These are phyloP conservation scores for Acidiella bohemica DNA, from an alignment of 495 filamentous ascomycete genomes.

Conservation along the genomic window DNA sequence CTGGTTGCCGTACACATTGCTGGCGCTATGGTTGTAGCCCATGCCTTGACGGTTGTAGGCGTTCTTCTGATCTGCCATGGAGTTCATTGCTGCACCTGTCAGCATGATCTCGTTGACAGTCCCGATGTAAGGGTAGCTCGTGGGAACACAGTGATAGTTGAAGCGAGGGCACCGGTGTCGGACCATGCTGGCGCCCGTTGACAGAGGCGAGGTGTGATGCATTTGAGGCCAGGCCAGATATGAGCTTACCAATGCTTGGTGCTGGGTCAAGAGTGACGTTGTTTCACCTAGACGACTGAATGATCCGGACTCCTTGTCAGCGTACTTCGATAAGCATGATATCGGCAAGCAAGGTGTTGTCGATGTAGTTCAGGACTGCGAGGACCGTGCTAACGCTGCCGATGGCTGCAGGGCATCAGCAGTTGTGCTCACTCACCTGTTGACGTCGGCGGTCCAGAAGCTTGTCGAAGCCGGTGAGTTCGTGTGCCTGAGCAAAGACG, in stretches of 20 bases:
- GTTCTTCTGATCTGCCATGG: slow-evolving; percentile 15
- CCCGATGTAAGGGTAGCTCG: neutral
- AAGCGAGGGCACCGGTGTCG: neutral
- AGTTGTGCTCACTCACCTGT: slow-evolving; percentile 8
- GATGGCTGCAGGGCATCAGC: too few relatives aligned
- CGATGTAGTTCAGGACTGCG: too few relatives aligned
- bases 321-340: too few relatives aligned
- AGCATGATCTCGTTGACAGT: slow-evolving; percentile 1
- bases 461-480: slow-evolving; percentile 5
- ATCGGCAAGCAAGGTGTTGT: too few relatives aligned
- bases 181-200: too few relatives aligned
- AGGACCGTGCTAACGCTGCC: too few relatives aligned
- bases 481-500: slow-evolving; percentile 7
- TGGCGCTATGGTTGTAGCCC: slow-evolving; percentile 9
- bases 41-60: slow-evolving; percentile 12
- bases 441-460: slow-evolving; percentile 1
- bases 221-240: too few relatives aligned
- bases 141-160: neutral
- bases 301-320: too few relatives aligned
- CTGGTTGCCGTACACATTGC: slow-evolving; percentile 17
- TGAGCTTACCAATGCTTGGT: slow-evolving; percentile 5
- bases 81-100: slow-evolving; percentile 8
- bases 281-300: too few relatives aligned
- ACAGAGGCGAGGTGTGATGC: too few relatives aligned
- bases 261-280: slow-evolving; percentile 4